These are phyloP conservation scores for Phytophthora lateralis DNA, from an alignment of 352 stramenopile species.

Conservation along the genomic window DNA sequence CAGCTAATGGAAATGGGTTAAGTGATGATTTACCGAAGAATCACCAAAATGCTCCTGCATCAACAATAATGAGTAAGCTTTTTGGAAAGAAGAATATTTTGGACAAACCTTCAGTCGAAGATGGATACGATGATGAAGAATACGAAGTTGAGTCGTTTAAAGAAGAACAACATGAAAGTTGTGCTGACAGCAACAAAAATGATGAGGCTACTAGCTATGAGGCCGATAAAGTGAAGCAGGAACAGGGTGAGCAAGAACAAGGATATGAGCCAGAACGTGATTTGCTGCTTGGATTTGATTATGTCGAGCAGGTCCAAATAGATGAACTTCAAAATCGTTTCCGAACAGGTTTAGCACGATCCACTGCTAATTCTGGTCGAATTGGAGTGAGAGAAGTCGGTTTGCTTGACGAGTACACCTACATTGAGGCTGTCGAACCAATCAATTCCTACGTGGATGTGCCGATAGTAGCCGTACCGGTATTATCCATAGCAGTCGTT, in stretches of 20 bases:
- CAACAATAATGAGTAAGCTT: constrained; percentile 21
- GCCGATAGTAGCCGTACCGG: not conserved
- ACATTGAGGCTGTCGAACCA: constrained; percentile 44
- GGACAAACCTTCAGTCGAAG: constrained; percentile 9
- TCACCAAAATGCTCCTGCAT: not conserved
- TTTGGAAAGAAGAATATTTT: constrained; percentile 18
- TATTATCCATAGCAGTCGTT: not conserved
- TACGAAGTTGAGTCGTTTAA: constrained; percentile 54
- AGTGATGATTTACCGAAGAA: not conserved
- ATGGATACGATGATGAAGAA: constrained; percentile 25
- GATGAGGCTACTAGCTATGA: constrained; percentile 19
- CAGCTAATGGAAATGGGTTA: no score
- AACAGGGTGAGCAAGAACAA: constrained; percentile 2
- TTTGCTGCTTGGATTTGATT: constrained; percentile 42
- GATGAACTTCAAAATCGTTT: not conserved
- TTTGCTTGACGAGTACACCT: constrained; percentile 39
- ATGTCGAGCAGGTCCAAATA: constrained; percentile 30
- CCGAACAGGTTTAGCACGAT: not conserved
- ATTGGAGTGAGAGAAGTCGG: constrained; percentile 14
- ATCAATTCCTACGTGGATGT: not conserved
- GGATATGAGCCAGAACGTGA: constrained; percentile 13
- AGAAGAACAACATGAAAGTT: constrained; percentile 14
- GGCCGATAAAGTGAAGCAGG: constrained; percentile 6
- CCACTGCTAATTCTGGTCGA: not conserved
- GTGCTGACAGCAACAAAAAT: not conserved